These are phyloP conservation scores for Brassica cretica DNA, from an alignment of 345 rosid genomes.

Conservation along the genomic window DNA sequence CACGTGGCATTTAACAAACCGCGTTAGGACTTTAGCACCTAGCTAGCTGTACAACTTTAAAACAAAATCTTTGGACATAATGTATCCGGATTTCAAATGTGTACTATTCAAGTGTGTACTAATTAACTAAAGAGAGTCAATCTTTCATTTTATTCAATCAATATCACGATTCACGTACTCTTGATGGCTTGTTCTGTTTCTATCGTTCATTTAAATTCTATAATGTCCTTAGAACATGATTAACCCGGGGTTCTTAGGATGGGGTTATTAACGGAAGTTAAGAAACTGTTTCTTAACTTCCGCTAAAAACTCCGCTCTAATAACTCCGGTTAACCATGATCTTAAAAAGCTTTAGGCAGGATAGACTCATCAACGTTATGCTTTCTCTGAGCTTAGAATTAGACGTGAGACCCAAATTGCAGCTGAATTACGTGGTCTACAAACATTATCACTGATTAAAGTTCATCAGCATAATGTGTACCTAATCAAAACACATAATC, in stretches of 20 bases:
- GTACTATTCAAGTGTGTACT: not conserved
- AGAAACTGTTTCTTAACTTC: too few relatives aligned
- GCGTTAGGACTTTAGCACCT: not conserved
- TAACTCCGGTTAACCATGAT: too few relatives aligned
- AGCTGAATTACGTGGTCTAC: not conserved
- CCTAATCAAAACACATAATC: too few relatives aligned
- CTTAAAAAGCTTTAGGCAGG: not conserved
- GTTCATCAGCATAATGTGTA: not conserved
- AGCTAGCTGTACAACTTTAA: constrained; percentile 24
- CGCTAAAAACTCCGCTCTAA: too few relatives aligned
- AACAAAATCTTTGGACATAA: constrained; percentile 1
- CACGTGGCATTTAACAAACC: constrained; percentile 25
- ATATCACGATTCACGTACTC: not conserved
- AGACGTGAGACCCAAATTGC: constrained; percentile 20
- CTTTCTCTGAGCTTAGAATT: not conserved
- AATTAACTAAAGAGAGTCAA: not conserved
- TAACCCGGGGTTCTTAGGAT: too few relatives aligned
- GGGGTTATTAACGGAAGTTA: too few relatives aligned
- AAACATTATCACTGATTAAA: not conserved
- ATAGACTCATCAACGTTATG: not conserved
- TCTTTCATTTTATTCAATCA: constrained; percentile 12
- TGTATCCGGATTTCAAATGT: not conserved
- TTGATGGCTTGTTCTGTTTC: not conserved
- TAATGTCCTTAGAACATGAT: not conserved
- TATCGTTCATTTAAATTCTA: not conserved